Conservation (phyloP, 2,329 filamentous ascomycete species). For the Pestalotiopsis fici region DNA sequence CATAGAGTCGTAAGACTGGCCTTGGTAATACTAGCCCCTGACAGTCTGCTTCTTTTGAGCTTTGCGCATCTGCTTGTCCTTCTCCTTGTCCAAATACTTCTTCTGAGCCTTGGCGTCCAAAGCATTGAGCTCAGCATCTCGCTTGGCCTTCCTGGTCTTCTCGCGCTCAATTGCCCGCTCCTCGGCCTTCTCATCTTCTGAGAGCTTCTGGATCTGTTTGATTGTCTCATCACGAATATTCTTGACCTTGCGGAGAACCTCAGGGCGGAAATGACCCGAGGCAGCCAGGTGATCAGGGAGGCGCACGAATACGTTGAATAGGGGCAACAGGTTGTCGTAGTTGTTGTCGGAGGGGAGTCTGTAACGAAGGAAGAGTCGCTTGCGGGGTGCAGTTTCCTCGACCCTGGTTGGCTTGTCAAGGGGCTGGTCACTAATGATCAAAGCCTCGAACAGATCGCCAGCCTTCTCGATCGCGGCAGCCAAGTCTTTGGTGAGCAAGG, state of each 20-base stretch:
- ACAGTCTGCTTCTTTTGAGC: constrained; percentile 55
- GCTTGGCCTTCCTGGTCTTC: constrained; percentile 83
- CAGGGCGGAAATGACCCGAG: constrained; percentile 81
- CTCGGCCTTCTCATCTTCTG: constrained; percentile 80
- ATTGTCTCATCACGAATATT: constrained; percentile 78
- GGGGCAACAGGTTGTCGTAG: constrained; percentile 67
- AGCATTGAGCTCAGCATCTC: constrained; percentile 76
- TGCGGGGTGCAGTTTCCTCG: constrained; percentile 80
- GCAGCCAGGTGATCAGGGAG: constrained; percentile 81
- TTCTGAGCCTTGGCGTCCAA: constrained; percentile 83
- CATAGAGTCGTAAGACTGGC: too few species aligned
- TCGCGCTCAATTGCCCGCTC: constrained; percentile 73
- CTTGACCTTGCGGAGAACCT: constrained; percentile 85
- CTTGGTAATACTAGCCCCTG: constrained; percentile 52
- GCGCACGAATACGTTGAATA: constrained; percentile 82
- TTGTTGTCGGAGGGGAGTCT: constrained; percentile 65
- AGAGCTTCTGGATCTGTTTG: constrained; percentile 74
- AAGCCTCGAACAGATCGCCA: constrained; percentile 79
- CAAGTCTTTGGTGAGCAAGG: constrained; percentile 84
- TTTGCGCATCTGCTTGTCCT: constrained; percentile 68
- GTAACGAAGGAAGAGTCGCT: constrained; percentile 81
- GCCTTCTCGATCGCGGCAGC: constrained; percentile 76
- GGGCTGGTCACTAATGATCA: constrained; percentile 89
- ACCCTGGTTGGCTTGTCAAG: constrained; percentile 84
- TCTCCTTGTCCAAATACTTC: constrained; percentile 81